Conservation (phyloP, 2,329 filamentous ascomycete genomes). For the Colletotrichum scovillei region DNA sequence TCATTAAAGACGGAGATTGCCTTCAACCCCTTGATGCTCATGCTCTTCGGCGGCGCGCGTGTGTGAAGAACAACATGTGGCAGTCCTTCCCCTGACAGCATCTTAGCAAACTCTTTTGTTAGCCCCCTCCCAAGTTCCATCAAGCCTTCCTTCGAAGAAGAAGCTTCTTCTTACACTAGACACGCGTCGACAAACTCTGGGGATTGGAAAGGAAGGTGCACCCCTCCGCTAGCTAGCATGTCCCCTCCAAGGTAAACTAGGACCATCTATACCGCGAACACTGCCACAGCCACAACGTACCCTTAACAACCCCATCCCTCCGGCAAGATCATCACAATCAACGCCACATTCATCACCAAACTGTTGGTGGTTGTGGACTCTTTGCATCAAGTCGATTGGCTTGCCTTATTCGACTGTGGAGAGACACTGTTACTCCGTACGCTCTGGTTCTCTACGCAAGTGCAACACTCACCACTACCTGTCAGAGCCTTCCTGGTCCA, state of each 20-base stretch:
- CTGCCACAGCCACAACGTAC: neutral
- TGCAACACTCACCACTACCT: neutral
- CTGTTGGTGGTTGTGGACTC: neutral
- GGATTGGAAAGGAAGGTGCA: slow-evolving; percentile 1
- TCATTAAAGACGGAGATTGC: neutral
- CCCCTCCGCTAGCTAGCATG: neutral
- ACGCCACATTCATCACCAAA: neutral
- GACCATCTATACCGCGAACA: neutral
- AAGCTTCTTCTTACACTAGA: neutral
- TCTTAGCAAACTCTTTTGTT: neutral
- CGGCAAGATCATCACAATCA: neutral
- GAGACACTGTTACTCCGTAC: neutral
- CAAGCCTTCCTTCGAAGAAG: neutral
- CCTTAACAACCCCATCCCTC: neutral
- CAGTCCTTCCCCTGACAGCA: neutral
- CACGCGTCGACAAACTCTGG: neutral
- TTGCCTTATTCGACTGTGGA: no score
- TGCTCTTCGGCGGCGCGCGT: no score
- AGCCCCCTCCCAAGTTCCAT: neutral
- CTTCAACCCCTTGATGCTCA: neutral
- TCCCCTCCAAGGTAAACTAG: neutral
- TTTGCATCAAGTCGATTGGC: neutral
- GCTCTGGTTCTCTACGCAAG: no score
- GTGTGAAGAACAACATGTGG: neutral
- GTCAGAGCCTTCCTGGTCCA: neutral